Evolutionary conservation across 1,284 basidiomycete species (phyloP).

Genomic region (Ustilago xerochloae): DNA sequence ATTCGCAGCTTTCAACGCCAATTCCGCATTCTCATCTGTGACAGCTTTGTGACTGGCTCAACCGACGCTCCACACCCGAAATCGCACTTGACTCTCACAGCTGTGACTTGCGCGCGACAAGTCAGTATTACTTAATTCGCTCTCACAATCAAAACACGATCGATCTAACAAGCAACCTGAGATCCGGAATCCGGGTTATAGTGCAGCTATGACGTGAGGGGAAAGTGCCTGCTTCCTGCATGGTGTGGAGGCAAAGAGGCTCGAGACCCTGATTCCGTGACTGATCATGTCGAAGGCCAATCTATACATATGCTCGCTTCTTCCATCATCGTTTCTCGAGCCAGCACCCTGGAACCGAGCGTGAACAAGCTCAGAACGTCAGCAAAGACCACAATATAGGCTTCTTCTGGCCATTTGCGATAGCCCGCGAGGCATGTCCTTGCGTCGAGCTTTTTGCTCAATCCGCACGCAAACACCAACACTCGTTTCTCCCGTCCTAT

Average conservation of each 20-base stretch:
- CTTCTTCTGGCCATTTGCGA: too few relatives aligned
- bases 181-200: neutral
- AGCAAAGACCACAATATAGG: too few relatives aligned
- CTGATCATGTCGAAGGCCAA: constrained; percentile 2
- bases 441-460: neutral
- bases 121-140: constrained; percentile 26
- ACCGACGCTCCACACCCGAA: constrained; percentile 29
- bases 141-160: too few relatives aligned
- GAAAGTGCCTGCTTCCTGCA: neutral
- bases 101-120: constrained; percentile 1
- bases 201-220: constrained; percentile 16
- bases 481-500: neutral
- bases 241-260: neutral
- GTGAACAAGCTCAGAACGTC: too few relatives aligned
- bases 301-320: neutral
- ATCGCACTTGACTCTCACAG: too few relatives aligned
- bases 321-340: neutral
- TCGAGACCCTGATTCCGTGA: constrained; percentile 10
- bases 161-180: neutral
- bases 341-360: too few relatives aligned
- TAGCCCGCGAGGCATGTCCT: neutral
- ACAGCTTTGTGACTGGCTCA: constrained; percentile 22
- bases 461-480: neutral
- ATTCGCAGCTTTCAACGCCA: constrained; percentile 19
- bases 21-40: neutral